These are phyloP conservation scores for Epichloe hybrida DNA, from an alignment of 2,329 filamentous ascomycete species.

Conservation along the genomic window DNA sequence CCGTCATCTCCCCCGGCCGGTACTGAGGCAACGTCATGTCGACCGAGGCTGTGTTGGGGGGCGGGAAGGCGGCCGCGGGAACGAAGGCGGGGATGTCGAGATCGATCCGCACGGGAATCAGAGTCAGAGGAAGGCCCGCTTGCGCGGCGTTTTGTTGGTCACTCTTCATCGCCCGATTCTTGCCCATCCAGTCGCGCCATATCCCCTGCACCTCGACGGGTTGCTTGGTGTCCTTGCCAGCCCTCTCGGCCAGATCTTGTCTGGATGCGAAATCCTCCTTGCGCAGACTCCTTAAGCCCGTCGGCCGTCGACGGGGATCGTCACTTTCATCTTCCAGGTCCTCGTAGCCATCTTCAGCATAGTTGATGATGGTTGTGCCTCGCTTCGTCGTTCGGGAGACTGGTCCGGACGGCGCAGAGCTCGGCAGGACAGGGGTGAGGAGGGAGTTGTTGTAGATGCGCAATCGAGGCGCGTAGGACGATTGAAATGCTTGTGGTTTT, in stretches of 20 bases:
- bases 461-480: slow-evolving; percentile 80
- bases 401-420: slow-evolving; percentile 44
- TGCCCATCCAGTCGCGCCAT: slow-evolving; percentile 92
- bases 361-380: slow-evolving; percentile 93
- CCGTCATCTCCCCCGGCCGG: slow-evolving; percentile 62
- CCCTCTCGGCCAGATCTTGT: slow-evolving; percentile 55
- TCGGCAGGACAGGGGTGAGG: slow-evolving; percentile 69
- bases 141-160: slow-evolving; percentile 50
- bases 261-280: slow-evolving; percentile 56
- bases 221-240: slow-evolving; percentile 66
- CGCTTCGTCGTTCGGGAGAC: slow-evolving; percentile 84
- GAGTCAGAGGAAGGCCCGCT: slow-evolving; percentile 68
- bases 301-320: slow-evolving; percentile 63
- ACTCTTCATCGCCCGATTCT: slow-evolving; percentile 41
- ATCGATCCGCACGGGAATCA: slow-evolving; percentile 94
- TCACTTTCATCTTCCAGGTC: slow-evolving; percentile 63
- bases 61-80: slow-evolving; percentile 50
- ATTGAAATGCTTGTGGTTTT: slow-evolving; percentile 73
- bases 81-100: slow-evolving; percentile 74
- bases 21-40: slow-evolving; percentile 69
- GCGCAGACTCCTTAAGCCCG: slow-evolving; percentile 69
- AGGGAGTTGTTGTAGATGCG: slow-evolving; percentile 89
- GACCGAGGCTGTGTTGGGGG: slow-evolving; percentile 46
- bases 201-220: slow-evolving; percentile 82
- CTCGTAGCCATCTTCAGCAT: slow-evolving; percentile 91